phyloP scores from a whole-genome alignment of 1,139 yeast genomes.

The Magnusiomyces suaveolens region DNA sequence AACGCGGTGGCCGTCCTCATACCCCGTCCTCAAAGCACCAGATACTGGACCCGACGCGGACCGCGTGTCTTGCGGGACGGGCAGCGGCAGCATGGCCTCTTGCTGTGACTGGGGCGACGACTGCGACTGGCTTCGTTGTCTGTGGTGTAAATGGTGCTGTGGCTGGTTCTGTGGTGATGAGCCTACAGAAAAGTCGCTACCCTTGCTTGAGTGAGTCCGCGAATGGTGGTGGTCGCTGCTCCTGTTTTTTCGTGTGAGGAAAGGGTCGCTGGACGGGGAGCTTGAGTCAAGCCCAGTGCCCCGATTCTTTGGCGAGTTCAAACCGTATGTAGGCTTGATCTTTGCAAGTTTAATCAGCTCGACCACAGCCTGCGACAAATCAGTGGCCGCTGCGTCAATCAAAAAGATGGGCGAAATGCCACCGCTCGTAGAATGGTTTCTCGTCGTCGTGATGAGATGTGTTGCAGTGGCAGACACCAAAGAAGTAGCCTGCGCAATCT shows the following conservation, averaged over 20 bases:
- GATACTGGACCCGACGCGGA: not conserved
- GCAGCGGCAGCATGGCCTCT: not conserved
- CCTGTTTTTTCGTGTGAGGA: not conserved
- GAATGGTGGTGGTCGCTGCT: not conserved
- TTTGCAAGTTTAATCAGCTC: slow-evolving; percentile 55
- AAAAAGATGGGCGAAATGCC: slow-evolving; percentile 61
- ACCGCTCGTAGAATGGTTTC: slow-evolving; percentile 62
- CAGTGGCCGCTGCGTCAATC: slow-evolving; percentile 70
- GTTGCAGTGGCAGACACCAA: slow-evolving; percentile 61
- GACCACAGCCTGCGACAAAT: slow-evolving; percentile 62
- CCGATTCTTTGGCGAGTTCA: not conserved
- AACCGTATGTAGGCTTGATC: slow-evolving; percentile 27
- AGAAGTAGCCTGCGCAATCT: slow-evolving; percentile 26
- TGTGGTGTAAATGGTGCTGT: not conserved
- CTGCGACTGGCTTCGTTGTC: not conserved
- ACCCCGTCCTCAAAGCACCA: too few relatives aligned
- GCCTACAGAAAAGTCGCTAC: not conserved
- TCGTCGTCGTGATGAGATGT: slow-evolving; percentile 66
- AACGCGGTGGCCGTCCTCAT: not conserved
- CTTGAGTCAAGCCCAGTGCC: not conserved
- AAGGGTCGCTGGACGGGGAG: not conserved
- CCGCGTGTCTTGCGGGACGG: not conserved
- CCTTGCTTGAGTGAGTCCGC: not conserved
- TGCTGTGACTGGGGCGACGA: not conserved
- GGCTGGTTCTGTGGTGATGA: not conserved